phyloP scores from a whole-genome alignment of 345 rosid genomes.

The Pseudoturritis turrita region DNA sequence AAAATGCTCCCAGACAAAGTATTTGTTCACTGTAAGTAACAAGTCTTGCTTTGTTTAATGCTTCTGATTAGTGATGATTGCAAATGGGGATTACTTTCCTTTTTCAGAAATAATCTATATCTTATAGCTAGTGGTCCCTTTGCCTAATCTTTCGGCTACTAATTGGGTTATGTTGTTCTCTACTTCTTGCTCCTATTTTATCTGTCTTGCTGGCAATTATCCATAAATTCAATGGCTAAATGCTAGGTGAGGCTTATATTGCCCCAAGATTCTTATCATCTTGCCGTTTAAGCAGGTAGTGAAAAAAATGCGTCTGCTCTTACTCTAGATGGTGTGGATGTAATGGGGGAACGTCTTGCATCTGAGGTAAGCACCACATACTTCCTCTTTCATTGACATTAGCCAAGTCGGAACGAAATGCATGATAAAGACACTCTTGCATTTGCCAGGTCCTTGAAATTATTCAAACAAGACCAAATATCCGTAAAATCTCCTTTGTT shows the following conservation, averaged over 20 bases:
- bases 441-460: constrained; percentile 69
- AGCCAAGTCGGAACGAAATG: background rate
- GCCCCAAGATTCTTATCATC: background rate
- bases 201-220: background rate
- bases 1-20: constrained; percentile 70
- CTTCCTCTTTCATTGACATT: background rate
- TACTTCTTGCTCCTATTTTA: background rate
- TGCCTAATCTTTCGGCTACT: background rate
- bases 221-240: background rate
- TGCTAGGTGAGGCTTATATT: background rate
- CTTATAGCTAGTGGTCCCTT: background rate
- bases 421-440: background rate
- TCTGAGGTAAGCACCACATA: constrained; percentile 50
- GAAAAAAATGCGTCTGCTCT: constrained; percentile 56
- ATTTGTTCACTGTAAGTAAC: constrained; percentile 89
- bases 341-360: constrained; percentile 94
- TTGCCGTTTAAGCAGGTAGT: constrained; percentile 54
- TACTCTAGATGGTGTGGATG: constrained; percentile 91
- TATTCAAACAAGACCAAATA: constrained; percentile 55
- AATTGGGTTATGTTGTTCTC: background rate
- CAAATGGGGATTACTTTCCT: background rate
- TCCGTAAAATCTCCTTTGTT: constrained; percentile 82
- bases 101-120: background rate
- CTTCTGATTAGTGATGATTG: background rate
- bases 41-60: background rate